Evolutionary conservation across 345 rosid species (phyloP), one percentile per base, ranked within the genome.

Genomic region (Fremontodendron californicum): DNA sequence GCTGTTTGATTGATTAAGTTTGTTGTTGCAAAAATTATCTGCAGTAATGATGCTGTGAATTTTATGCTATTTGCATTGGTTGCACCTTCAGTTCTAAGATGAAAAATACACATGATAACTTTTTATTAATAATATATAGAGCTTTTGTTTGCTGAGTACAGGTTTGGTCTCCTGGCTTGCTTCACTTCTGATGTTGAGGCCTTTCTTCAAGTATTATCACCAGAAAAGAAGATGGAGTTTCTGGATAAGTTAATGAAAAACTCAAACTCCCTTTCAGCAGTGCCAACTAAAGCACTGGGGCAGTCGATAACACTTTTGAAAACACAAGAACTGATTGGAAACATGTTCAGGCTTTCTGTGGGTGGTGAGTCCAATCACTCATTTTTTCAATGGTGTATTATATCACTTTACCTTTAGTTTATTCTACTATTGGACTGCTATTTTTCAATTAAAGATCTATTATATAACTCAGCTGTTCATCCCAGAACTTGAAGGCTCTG

Each of bases 121-220:
- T 65, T 65, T 33, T 23, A 19, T 67, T 12, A 60, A 51, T 78
- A 19, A 15, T 65, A 9, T 31, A 58, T 68, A 68, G 77, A 77
- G 81, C 29, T 57, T 78, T 72, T 73, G 33, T 52, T 31, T 75
- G 74, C 63, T 78, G 71, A 79, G 72, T 72, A 61, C 93, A 96
- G 98, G 89, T 93, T 92, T 88, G 97, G 98, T 85, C 99, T 92
- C 86, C 81, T 92, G 78, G 96, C 97, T 58, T 94, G 97, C 85
- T 94, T 85, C 86, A 79, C 93, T 78, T 88, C 97, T 37, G 99
- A 92, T 78, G 81, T 92, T 60, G 95, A 91, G 83, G 83, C 78
- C 75, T 92, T 79, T 81, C 86, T 94, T 85, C 88, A 87, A 82
- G 92, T 89, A 64, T 86, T 96, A 80, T 71, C 97, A 80, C 79